Evolutionary conservation across 2,329 filamentous ascomycete genomes (phyloP).

Genomic region (Coniochaeta prunicola): DNA sequence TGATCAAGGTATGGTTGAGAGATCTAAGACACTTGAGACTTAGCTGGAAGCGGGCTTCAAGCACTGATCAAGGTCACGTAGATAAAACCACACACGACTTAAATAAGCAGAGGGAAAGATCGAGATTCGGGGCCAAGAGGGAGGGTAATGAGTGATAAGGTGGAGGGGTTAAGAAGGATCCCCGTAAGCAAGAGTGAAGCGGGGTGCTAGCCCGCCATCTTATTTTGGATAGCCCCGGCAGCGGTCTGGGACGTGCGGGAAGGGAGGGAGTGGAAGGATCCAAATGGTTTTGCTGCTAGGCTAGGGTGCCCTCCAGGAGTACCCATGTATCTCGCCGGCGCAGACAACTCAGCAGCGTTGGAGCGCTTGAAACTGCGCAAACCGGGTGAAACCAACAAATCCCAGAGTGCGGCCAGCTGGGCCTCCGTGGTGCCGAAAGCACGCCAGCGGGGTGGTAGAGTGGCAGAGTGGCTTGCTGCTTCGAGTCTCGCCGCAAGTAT

Average conservation of each 20-base stretch:
- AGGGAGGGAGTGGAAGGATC: neutral
- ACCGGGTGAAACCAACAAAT: slow-evolving; percentile 5
- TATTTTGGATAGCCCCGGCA: neutral
- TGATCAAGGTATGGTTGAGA: neutral
- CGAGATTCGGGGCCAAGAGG: neutral
- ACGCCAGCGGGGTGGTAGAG: neutral
- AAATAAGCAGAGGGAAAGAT: neutral
- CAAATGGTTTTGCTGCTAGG: no score
- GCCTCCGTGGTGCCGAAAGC: slow-evolving; percentile 6
- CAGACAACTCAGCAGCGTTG: neutral
- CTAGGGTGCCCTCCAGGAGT: neutral
- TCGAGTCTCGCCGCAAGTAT: neutral
- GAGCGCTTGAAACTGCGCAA: neutral
- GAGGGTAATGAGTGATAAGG: neutral
- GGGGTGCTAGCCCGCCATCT: neutral
- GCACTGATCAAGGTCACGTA: neutral
- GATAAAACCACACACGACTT: neutral
- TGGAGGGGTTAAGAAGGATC: neutral
- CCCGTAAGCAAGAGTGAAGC: slow-evolving; percentile 1
- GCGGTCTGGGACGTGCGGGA: neutral
- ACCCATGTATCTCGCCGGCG: neutral
- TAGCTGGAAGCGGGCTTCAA: neutral
- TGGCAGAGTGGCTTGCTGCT: neutral
- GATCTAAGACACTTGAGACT: neutral
- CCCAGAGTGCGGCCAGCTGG: slow-evolving; percentile 9